Conservation (phyloP, 805 yeast genomes). For the Barnettozyma californica region DNA sequence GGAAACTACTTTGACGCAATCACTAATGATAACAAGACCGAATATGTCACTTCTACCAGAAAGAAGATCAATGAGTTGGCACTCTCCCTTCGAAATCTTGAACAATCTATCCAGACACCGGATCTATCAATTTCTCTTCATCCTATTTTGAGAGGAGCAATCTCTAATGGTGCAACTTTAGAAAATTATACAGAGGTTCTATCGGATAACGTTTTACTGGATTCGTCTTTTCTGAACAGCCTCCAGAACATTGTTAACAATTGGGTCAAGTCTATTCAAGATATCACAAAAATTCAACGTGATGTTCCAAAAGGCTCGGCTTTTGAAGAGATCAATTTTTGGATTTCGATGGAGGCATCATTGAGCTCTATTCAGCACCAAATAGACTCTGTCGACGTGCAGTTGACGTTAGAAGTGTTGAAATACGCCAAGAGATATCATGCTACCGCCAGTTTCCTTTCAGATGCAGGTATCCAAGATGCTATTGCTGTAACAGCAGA, state of each 20-base stretch:
- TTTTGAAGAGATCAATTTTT: slow-evolving; percentile 66
- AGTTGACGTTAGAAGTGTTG: slow-evolving; percentile 53
- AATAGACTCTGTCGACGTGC: slow-evolving; percentile 47
- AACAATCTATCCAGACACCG: slow-evolving; percentile 65
- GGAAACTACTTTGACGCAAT: slow-evolving; percentile 63
- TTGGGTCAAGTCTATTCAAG: slow-evolving; percentile 66
- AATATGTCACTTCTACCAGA: slow-evolving; percentile 42
- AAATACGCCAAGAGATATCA: slow-evolving; percentile 73
- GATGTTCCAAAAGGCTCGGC: slow-evolving; percentile 52
- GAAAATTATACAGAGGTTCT: slow-evolving; percentile 26
- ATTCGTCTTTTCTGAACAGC: slow-evolving; percentile 55
- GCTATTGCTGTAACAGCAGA: slow-evolving; percentile 44
- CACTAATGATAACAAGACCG: slow-evolving; percentile 25
- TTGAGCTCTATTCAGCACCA: slow-evolving; percentile 54
- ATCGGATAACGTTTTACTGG: slow-evolving; percentile 36
- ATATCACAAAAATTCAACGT: slow-evolving; percentile 47
- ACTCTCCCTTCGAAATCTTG: slow-evolving; percentile 58
- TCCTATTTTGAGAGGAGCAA: slow-evolving; percentile 39
- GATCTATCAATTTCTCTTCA: slow-evolving; percentile 51
- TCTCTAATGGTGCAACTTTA: slow-evolving; percentile 29
- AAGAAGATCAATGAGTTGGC: slow-evolving; percentile 66
- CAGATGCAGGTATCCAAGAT: slow-evolving; percentile 64
- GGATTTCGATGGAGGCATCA: slow-evolving; percentile 68
- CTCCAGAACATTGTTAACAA: slow-evolving; percentile 65
- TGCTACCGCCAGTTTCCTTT: slow-evolving; percentile 63